phyloP scores from a whole-genome alignment of 2,329 filamentous ascomycete species.

The Aspergillus jensenii region DNA sequence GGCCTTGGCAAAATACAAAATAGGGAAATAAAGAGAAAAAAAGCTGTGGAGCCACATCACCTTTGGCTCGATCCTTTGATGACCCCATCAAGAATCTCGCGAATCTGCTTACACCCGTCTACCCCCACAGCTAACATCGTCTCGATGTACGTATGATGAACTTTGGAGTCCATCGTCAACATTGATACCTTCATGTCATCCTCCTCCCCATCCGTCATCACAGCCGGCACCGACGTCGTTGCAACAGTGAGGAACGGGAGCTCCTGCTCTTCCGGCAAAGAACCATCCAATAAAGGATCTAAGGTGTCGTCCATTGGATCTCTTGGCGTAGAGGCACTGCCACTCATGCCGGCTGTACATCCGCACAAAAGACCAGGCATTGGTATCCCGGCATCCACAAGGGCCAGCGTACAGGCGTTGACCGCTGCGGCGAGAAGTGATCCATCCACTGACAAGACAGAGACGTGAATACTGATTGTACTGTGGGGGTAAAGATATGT shows the following conservation, averaged over 20 bases:
- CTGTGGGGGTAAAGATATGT: slow-evolving; percentile 87
- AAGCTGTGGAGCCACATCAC: slow-evolving; percentile 3
- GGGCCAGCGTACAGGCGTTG: slow-evolving; percentile 86
- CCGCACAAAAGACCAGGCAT: slow-evolving; percentile 91
- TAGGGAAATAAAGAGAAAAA: background rate
- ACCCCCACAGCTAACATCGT: slow-evolving; percentile 90
- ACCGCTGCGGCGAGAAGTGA: slow-evolving; percentile 84
- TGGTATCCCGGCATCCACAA: slow-evolving; percentile 91
- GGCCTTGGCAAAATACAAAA: background rate
- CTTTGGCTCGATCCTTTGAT: slow-evolving; percentile 45
- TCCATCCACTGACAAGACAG: slow-evolving; percentile 87
- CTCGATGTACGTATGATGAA: slow-evolving; percentile 78
- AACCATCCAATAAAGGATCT: slow-evolving; percentile 46
- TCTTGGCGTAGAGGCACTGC: slow-evolving; percentile 42
- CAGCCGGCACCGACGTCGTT: slow-evolving; percentile 51
- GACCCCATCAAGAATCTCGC: slow-evolving; percentile 75
- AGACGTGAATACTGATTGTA: slow-evolving; percentile 77
- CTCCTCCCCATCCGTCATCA: slow-evolving; percentile 52
- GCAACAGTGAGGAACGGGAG: slow-evolving; percentile 85
- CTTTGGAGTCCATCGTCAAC: slow-evolving; percentile 80
- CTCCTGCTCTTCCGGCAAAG: slow-evolving; percentile 61
- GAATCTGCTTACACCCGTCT: slow-evolving; percentile 85
- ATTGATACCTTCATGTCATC: slow-evolving; percentile 65
- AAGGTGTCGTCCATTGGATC: slow-evolving; percentile 42
- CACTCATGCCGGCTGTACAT: slow-evolving; percentile 75